Evolutionary conservation across 192 early-diverging fungal species (phyloP), one percentile per base, ranked within the genome.

Genomic region (Gryganskiella cystojenkinii): DNA sequence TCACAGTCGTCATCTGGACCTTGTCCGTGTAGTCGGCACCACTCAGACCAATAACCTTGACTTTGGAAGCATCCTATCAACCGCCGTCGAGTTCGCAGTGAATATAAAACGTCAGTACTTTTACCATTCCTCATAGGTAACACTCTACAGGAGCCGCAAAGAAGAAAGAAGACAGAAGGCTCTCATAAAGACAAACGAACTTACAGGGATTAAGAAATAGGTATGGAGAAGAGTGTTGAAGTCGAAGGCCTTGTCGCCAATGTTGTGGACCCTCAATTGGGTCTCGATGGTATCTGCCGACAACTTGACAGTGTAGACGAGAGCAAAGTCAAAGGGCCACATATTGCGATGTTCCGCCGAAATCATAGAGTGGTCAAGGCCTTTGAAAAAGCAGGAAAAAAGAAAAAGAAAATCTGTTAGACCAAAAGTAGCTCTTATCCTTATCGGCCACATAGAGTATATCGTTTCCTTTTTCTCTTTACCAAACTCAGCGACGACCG

Each of bases 181-280:
- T 31, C 30, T 42, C 24, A 46, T 2, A 47, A 20, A 50, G 22
- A n/a, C 7, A 15, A 30, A 13, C 25, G 8, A 20, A 34, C 66
- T 81, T 83, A 87, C 88, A 17, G 87, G 81, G 46, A 93, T 86
- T 14, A 80, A 69, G 62, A 96, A 91, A 80, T 99, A 99, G 17
- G 96, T 96, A 80, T 99, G 96, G 67, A 98, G 82, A n/a, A 99
- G 87, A 30, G 91, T 80, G 20, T 95, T 95, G 71, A 99, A 97
- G 55, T 87, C 85, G 60, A 95, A 96, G 25, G 86, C 64, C 44
- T 76, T 67, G 27, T 65, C 68, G 40, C 92, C 95, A 33, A 89
- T 80, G 81, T 99, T 99, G 64, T 92, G 90, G 22, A 91, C 89
- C 58, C 64, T 76, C 46, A 98, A 74, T 11, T 84, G 74, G n/a